Evolutionary conservation across 768 basidiomycete species (phyloP).

Genomic region (Trametes villosa): DNA sequence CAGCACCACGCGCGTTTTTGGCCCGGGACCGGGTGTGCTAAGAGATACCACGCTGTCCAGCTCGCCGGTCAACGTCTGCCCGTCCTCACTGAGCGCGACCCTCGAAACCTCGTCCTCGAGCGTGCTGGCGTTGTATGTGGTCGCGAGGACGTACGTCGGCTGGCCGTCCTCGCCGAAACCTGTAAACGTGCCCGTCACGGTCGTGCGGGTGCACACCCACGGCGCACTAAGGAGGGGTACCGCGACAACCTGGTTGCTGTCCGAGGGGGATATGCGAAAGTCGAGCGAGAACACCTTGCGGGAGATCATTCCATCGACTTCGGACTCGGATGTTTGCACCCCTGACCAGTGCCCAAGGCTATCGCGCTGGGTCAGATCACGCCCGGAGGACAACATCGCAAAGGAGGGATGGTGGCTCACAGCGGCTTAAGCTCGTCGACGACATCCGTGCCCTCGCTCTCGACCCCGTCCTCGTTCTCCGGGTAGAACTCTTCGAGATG

Average conservation of each 20-base stretch:
- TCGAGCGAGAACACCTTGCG: not conserved
- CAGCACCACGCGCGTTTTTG: too few relatives aligned
- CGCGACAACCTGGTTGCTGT: not conserved
- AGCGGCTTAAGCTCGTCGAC: not conserved
- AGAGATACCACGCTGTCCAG: not conserved
- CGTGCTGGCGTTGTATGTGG: not conserved
- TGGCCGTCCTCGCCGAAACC: not conserved
- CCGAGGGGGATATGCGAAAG: not conserved
- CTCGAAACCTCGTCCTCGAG: not conserved
- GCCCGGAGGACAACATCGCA: not conserved
- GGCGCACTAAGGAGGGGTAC: not conserved
- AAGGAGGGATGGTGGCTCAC: not conserved
- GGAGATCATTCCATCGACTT: not conserved
- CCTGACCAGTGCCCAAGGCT: conserved; percentile 1
- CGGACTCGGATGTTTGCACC: not conserved
- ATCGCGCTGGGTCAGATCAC: too few relatives aligned
- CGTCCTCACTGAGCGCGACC: not conserved
- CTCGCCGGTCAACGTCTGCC: not conserved
- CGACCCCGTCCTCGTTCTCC: conserved; percentile 1
- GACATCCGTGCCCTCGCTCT: not conserved
- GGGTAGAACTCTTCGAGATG: conserved; percentile 1
- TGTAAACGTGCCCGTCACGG: not conserved
- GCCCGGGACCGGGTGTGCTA: too few relatives aligned
- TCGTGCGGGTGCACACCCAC: conserved; percentile 1
- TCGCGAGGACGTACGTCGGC: not conserved